Percentiles rank a stretch among this genome's conserved stretches.
Evolutionary conservation across 2,329 filamentous ascomycete genomes (phyloP).

Genomic region (Bertia moriformis): DNA sequence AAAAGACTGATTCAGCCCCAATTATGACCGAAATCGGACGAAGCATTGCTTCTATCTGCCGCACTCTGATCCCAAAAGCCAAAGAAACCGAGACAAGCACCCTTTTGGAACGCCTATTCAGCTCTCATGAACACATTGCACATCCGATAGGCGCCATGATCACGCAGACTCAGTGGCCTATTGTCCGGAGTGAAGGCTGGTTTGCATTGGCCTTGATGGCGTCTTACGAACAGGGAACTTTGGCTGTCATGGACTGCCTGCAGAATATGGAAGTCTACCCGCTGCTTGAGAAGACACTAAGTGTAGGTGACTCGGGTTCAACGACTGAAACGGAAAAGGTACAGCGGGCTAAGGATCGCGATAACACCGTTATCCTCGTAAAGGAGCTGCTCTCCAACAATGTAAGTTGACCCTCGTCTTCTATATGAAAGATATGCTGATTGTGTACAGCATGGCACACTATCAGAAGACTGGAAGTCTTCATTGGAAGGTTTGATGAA

Average conservation of each 20-base stretch:
- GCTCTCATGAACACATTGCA: constrained; percentile 16
- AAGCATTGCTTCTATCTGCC: constrained; percentile 25
- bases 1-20: constrained; percentile 22
- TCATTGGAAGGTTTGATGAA: not conserved
- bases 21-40: constrained; percentile 29
- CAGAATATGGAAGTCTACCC: constrained; percentile 16
- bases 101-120: constrained; percentile 17
- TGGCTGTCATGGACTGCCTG: constrained; percentile 16
- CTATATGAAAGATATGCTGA: not conserved
- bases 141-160: constrained; percentile 24
- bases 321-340: constrained; percentile 7
- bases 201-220: constrained; percentile 30
- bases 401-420: constrained; percentile 13
- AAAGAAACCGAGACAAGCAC: constrained; percentile 8
- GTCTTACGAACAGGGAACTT: constrained; percentile 14
- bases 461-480: not conserved
- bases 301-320: constrained; percentile 3
- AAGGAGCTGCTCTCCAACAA: constrained; percentile 20
- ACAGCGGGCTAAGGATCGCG: constrained; percentile 18
- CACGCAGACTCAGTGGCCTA: constrained; percentile 26
- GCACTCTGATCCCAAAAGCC: constrained; percentile 15
- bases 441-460: not conserved
- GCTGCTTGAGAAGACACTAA: constrained; percentile 16
- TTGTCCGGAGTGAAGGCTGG: constrained; percentile 29
- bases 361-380: constrained; percentile 21